Evolutionary conservation across 208 protist species (phyloP).

Genomic region (Crithidia brevicula): DNA sequence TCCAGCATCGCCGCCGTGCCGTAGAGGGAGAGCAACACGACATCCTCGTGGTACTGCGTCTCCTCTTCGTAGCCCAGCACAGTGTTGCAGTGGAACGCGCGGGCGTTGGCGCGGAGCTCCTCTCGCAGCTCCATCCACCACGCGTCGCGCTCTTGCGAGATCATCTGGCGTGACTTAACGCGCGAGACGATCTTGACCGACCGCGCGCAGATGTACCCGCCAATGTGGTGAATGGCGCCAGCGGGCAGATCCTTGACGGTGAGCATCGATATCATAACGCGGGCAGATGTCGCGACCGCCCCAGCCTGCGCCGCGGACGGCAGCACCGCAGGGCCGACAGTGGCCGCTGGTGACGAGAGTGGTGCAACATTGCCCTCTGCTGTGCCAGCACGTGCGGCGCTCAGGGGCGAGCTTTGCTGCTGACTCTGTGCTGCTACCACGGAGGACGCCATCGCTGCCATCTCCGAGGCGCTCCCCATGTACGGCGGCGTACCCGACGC

Average conservation of each 20-base stretch:
- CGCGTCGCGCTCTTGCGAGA: slow-evolving; percentile 89
- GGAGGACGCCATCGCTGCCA: background rate
- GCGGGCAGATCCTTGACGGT: slow-evolving; percentile 87
- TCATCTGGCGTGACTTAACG: slow-evolving; percentile 81
- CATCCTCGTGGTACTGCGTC: slow-evolving; percentile 84
- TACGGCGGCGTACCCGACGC: slow-evolving; percentile 4
- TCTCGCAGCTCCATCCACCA: slow-evolving; percentile 95
- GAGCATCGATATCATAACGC: slow-evolving; percentile 72
- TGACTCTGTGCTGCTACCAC: background rate
- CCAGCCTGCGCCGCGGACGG: background rate
- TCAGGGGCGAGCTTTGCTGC: background rate
- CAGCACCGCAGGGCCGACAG: background rate
- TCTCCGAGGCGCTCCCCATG: background rate
- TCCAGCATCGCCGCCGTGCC: slow-evolving; percentile 92
- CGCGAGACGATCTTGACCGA: slow-evolving; percentile 91
- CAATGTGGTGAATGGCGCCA: slow-evolving; percentile 79
- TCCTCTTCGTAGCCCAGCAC: slow-evolving; percentile 92
- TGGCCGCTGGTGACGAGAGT: background rate
- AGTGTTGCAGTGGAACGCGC: slow-evolving; percentile 89
- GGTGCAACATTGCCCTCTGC: background rate
- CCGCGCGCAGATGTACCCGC: slow-evolving; percentile 85
- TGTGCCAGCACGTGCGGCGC: background rate
- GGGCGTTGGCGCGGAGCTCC: slow-evolving; percentile 89
- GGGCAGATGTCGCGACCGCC: background rate
- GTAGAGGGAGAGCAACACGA: slow-evolving; percentile 84